Evolutionary conservation across 2,329 filamentous ascomycete genomes (phyloP).

Genomic region (Aspergillus glaucus): DNA sequence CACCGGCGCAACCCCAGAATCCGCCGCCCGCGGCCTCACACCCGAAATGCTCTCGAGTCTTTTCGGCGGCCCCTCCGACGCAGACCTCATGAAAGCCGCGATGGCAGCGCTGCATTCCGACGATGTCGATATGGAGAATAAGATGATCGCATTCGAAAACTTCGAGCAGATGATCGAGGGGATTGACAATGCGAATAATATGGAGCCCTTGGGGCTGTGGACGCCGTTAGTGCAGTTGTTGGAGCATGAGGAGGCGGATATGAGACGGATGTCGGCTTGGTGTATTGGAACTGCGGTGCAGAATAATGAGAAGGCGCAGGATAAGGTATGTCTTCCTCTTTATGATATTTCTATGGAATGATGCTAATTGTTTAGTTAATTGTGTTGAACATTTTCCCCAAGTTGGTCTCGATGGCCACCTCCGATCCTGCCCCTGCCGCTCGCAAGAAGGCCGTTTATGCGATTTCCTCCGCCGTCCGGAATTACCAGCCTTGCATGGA

Average conservation of each 20-base stretch:
- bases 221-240: slow-evolving; percentile 69
- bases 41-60: slow-evolving; percentile 66
- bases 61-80: slow-evolving; percentile 79
- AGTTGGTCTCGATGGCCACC: slow-evolving; percentile 59
- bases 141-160: slow-evolving; percentile 84
- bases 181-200: slow-evolving; percentile 95
- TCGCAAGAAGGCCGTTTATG: slow-evolving; percentile 81
- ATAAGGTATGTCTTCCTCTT: slow-evolving; percentile 50
- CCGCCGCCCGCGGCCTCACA: slow-evolving; percentile 47
- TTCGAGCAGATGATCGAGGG: slow-evolving; percentile 87
- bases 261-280: slow-evolving; percentile 86
- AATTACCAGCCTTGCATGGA: slow-evolving; percentile 78
- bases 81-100: slow-evolving; percentile 80
- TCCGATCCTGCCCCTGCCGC: slow-evolving; percentile 57
- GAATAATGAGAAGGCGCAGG: slow-evolving; percentile 85
- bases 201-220: slow-evolving; percentile 75
- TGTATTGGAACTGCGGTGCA: slow-evolving; percentile 91
- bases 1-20: slow-evolving; percentile 5
- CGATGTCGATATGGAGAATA: slow-evolving; percentile 64
- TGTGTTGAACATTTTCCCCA: slow-evolving; percentile 60
- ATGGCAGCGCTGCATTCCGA: slow-evolving; percentile 69
- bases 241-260: slow-evolving; percentile 59
- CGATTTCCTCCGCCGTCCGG: slow-evolving; percentile 74
- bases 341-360: slow-evolving; percentile 33
- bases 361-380: slow-evolving; percentile 39